These are phyloP conservation scores for Penicillium palitans DNA, from an alignment of 2,329 filamentous ascomycete genomes.

Conservation along the genomic window DNA sequence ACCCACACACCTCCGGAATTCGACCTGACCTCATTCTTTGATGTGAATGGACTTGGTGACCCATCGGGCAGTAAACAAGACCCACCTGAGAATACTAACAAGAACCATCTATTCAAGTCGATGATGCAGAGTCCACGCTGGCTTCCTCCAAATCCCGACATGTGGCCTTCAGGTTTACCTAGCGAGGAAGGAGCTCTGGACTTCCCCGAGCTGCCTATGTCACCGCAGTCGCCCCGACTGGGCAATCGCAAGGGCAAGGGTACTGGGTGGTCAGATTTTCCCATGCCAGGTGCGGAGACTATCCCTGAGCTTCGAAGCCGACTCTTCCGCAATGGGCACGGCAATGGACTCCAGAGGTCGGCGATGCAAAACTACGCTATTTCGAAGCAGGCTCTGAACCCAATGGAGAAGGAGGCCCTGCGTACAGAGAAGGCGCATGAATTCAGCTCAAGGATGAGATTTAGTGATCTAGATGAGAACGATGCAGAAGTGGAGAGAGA, in stretches of 20 bases:
- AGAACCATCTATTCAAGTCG: not conserved
- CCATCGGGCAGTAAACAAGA: no score
- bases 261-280: not conserved
- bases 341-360: not conserved
- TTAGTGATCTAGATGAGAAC: not conserved
- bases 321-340: not conserved
- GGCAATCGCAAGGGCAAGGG: not conserved
- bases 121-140: conserved; percentile 6
- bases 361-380: not conserved
- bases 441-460: not conserved
- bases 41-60: no score
- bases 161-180: conserved; percentile 13
- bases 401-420: not conserved
- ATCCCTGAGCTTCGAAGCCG: not conserved
- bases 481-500: no score
- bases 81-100: not conserved
- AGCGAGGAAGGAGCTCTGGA: conserved; percentile 9
- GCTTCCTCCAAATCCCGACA: not conserved
- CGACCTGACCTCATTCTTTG: not conserved
- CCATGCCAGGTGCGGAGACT: not conserved
- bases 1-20: not conserved
- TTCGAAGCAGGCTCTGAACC: not conserved
- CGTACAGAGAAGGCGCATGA: not conserved
- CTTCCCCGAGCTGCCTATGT: conserved; percentile 8
- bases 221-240: not conserved